A percentile compares a stretch with the other conserved stretches of the same genome.
These are phyloP conservation scores for Hypoxylon sp. DNA, from an alignment of 2,329 filamentous ascomycete genomes.

Conservation along the genomic window DNA sequence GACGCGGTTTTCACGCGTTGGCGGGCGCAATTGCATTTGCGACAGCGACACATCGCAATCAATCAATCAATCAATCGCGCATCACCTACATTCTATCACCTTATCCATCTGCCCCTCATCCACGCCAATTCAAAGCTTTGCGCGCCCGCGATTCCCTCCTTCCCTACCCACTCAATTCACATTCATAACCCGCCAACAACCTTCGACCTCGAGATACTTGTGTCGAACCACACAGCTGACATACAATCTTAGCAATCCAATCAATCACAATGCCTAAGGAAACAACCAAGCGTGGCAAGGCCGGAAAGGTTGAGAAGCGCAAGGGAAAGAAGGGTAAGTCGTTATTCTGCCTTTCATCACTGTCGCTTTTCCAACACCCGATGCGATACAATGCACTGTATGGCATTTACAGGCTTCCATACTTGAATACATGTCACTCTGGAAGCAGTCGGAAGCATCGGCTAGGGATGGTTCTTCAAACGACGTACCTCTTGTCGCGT, in stretches of 20 bases:
- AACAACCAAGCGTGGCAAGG: constrained; percentile 60
- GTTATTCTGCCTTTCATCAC: background rate
- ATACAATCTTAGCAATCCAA: constrained; percentile 40
- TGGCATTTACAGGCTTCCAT: too few species aligned
- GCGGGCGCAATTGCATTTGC: constrained; percentile 53
- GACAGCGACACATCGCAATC: constrained; percentile 42
- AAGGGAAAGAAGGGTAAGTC: constrained; percentile 68
- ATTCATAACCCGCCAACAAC: background rate
- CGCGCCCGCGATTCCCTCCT: constrained; percentile 9
- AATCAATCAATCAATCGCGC: constrained; percentile 23
- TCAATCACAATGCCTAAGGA: constrained; percentile 66
- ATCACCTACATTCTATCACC: constrained; percentile 11
- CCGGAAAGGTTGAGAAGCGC: constrained; percentile 63
- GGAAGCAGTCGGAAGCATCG: background rate
- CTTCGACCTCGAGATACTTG: background rate
- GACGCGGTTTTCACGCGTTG: constrained; percentile 45
- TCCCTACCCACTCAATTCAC: too few species aligned
- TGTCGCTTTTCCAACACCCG: too few species aligned
- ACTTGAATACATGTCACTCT: background rate
- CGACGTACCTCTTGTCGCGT: background rate
- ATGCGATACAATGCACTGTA: too few species aligned
- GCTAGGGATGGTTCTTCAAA: background rate
- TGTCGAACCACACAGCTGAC: constrained; percentile 38
- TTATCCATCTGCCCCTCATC: constrained; percentile 29
- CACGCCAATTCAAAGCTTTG: constrained; percentile 13